Conservation (phyloP, 441 rosid genomes). For the Capsella rubella region DNA sequence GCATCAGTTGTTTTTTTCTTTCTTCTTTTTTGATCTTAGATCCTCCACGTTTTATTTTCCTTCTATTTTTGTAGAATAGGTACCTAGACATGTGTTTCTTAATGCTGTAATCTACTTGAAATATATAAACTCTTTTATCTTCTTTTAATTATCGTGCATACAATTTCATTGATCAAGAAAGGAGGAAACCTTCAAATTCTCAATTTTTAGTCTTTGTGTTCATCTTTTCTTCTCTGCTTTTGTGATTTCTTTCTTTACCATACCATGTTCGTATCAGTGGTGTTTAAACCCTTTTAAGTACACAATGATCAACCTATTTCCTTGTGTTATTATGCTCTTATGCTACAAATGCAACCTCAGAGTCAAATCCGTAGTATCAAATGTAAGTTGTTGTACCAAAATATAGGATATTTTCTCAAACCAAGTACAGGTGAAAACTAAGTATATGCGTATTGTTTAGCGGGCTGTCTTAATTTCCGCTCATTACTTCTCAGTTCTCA, state of each 20-base stretch:
- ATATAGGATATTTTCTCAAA: not conserved
- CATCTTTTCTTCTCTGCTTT: slow-evolving; percentile 31
- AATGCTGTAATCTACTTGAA: slow-evolving; percentile 39
- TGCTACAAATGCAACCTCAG: slow-evolving; percentile 8
- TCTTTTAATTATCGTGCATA: slow-evolving; percentile 31
- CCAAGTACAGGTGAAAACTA: not conserved
- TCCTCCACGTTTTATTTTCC: not conserved
- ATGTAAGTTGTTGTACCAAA: not conserved
- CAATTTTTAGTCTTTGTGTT: slow-evolving; percentile 34
- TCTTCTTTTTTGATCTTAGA: slow-evolving; percentile 10
- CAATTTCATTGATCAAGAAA: slow-evolving; percentile 27
- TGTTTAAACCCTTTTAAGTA: slow-evolving; percentile 10
- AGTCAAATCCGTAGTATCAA: not conserved
- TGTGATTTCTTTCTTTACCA: slow-evolving; percentile 16
- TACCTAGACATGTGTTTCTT: slow-evolving; percentile 28
- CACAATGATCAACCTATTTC: not conserved
- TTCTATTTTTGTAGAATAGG: slow-evolving; percentile 23
- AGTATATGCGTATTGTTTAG: not conserved
- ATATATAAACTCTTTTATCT: slow-evolving; percentile 32
- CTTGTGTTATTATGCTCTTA: not conserved
- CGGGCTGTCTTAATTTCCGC: slow-evolving; percentile 2
- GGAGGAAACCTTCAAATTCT: not conserved
- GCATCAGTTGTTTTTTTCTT: slow-evolving; percentile 12
- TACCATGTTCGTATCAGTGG: slow-evolving; percentile 24
- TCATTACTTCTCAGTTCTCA: not conserved